A percentile compares a stretch with the other conserved stretches of the same genome.
Conservation (phyloP, 2,329 filamentous ascomycete species). For the Pseudogymnoascus sp. region DNA sequence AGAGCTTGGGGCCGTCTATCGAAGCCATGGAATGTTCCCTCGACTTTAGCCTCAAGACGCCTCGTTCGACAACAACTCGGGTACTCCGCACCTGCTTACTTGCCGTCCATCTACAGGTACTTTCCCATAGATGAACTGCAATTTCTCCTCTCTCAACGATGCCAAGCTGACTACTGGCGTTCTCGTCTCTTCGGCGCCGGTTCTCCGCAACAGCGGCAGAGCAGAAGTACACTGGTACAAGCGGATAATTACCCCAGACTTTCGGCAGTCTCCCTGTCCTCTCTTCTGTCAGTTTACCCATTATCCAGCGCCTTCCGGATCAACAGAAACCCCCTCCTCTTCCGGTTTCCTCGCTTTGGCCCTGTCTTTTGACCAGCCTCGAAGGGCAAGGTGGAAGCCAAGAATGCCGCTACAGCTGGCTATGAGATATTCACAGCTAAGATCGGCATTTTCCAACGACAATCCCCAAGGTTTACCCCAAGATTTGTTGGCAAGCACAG, state of each 20-base stretch:
- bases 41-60: constrained; percentile 7
- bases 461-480: neutral
- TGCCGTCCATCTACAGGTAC: neutral
- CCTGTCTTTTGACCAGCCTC: neutral
- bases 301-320: neutral
- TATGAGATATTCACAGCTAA: neutral
- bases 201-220: neutral
- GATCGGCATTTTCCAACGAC: neutral
- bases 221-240: neutral
- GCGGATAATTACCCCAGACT: constrained; percentile 5
- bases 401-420: neutral
- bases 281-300: neutral
- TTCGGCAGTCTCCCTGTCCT: neutral
- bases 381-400: neutral
- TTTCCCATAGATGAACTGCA: neutral
- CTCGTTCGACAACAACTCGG: neutral
- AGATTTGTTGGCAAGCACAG: neutral
- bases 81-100: neutral
- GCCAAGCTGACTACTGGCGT: neutral
- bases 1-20: neutral
- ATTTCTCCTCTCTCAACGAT: neutral
- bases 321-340: constrained; percentile 5
- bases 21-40: constrained; percentile 3
- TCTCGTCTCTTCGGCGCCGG: neutral
- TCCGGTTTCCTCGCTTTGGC: neutral